Evolutionary conservation across 805 yeast species (phyloP).

Genomic region (Starmera quercuum): DNA sequence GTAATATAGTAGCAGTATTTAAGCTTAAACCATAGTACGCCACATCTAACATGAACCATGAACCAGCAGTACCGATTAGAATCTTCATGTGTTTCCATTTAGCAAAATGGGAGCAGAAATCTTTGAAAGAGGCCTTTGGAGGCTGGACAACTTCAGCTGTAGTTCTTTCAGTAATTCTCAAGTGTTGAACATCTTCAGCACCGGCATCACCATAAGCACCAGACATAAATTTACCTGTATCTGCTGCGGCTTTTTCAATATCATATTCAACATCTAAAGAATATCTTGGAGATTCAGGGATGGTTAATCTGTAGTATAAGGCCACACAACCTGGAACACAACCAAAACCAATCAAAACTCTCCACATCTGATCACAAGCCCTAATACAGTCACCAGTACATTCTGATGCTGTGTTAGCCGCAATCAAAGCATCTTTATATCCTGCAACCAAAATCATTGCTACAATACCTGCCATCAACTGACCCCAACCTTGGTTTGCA

Average conservation of each 20-base stretch:
- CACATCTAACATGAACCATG: conserved; percentile 87
- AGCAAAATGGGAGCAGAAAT: conserved; percentile 64
- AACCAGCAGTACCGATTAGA: conserved; percentile 81
- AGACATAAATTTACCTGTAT: conserved; percentile 40
- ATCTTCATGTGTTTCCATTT: conserved; percentile 85
- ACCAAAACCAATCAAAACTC: conserved; percentile 84
- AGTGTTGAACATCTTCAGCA: conserved; percentile 32
- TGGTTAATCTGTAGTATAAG: conserved; percentile 84
- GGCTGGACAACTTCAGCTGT: conserved; percentile 48
- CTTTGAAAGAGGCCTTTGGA: conserved; percentile 76
- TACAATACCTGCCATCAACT: conserved; percentile 78
- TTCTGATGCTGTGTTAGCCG: conserved; percentile 44
- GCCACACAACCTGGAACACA: conserved; percentile 84
- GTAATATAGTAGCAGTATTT: conserved; percentile 71
- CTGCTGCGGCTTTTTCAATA: conserved; percentile 49
- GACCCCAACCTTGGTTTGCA: conserved; percentile 97
- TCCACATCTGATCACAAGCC: conserved; percentile 93
- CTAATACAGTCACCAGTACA: conserved; percentile 63
- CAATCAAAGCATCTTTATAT: conserved; percentile 54
- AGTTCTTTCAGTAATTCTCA: conserved; percentile 40
- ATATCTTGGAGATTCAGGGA: conserved; percentile 93
- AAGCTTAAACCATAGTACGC: conserved; percentile 87
- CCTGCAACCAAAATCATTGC: conserved; percentile 71
- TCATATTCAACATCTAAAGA: conserved; percentile 66
- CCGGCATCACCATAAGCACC: conserved; percentile 47